Conservation (phyloP, 345 rosid genomes). For the Euphorbia peplus region DNA sequence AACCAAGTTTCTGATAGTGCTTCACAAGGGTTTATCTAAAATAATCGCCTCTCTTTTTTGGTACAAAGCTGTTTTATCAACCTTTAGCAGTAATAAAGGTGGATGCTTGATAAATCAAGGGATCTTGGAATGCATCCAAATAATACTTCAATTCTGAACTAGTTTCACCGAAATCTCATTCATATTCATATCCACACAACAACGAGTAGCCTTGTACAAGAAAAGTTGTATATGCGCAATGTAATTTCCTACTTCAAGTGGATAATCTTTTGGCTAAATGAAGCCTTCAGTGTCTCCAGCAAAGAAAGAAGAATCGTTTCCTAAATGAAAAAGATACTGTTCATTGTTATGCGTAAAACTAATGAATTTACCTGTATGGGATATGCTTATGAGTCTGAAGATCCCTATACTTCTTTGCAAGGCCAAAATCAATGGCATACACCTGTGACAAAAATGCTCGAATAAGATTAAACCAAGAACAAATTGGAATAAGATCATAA, state of each 20-base stretch:
- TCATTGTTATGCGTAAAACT: neutral
- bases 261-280: conserved; percentile 1
- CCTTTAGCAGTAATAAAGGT: neutral
- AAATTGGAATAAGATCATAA: neutral
- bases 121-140: neutral
- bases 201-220: neutral
- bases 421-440: conserved; percentile 78
- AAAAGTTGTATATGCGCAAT: neutral
- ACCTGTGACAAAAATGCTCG: conserved; percentile 40
- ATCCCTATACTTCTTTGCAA: conserved; percentile 87
- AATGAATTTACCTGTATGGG: conserved; percentile 56
- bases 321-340: neutral
- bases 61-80: neutral
- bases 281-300: neutral
- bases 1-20: neutral
- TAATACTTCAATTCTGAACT: neutral
- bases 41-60: neutral
- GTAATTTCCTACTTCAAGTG: neutral
- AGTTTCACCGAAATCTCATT: neutral
- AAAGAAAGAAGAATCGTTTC: neutral
- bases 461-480: conserved; percentile 6
- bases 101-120: neutral
- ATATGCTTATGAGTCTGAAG: conserved; percentile 89
- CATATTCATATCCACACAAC: neutral
- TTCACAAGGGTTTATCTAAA: neutral